Evolutionary conservation across 768 basidiomycete species (phyloP).

Genomic region (Auriscalpium vulgare): DNA sequence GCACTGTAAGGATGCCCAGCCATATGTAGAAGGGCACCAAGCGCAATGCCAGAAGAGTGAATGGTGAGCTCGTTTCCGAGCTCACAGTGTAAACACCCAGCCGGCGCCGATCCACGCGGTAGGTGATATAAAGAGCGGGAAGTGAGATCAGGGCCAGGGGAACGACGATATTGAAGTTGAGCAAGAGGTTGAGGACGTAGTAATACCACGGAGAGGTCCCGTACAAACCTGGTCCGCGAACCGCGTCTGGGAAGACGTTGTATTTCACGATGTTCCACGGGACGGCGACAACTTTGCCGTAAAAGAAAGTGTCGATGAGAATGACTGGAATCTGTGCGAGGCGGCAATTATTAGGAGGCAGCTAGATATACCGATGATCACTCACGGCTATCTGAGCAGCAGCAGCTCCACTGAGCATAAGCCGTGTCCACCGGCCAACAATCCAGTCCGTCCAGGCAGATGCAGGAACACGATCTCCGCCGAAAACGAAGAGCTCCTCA

Average conservation of each 20-base stretch:
- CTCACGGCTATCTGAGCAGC: slow-evolving; percentile 61
- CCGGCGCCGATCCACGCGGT: slow-evolving; percentile 66
- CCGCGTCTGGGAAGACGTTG: slow-evolving; percentile 79
- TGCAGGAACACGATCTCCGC: slow-evolving; percentile 54
- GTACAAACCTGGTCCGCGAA: slow-evolving; percentile 86
- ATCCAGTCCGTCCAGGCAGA: slow-evolving; percentile 45
- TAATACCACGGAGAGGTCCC: slow-evolving; percentile 85
- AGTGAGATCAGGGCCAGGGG: slow-evolving; percentile 76
- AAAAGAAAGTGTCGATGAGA: slow-evolving; percentile 77
- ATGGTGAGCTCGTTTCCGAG: slow-evolving; percentile 67
- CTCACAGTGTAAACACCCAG: slow-evolving; percentile 47
- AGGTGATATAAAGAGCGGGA: slow-evolving; percentile 71
- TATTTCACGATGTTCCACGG: slow-evolving; percentile 93
- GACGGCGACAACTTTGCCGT: slow-evolving; percentile 69
- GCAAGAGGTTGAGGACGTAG: slow-evolving; percentile 80
- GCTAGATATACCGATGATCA: neutral
- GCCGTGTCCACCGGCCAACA: slow-evolving; percentile 47
- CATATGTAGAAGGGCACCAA: slow-evolving; percentile 92
- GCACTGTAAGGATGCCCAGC: slow-evolving; percentile 67
- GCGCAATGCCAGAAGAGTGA: slow-evolving; percentile 64
- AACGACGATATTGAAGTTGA: slow-evolving; percentile 89
- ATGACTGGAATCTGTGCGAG: slow-evolving; percentile 71
- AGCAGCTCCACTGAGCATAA: slow-evolving; percentile 43
- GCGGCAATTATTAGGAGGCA: neutral
- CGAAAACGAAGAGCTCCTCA: slow-evolving; percentile 80